Percentiles rank a stretch among this genome's conserved stretches.
Conservation (phyloP, 495 filamentous ascomycete genomes). For the Podospora comata region DNA sequence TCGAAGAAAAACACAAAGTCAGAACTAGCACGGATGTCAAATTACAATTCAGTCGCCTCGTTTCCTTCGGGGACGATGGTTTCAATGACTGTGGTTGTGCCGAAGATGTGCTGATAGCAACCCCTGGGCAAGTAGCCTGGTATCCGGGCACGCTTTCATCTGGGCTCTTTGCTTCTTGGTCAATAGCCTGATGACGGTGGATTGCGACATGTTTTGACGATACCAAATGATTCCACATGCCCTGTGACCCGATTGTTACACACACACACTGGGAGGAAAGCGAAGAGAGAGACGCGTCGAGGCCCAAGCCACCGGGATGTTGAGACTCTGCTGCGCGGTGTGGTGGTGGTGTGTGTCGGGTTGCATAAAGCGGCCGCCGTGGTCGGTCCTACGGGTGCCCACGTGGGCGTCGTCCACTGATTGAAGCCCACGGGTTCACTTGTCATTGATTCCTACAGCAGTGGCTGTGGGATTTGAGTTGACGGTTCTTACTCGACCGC, state of each 20-base stretch:
- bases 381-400: neutral
- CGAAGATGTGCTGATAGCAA: conserved; percentile 67
- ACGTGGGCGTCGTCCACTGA: neutral
- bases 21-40: conserved; percentile 92
- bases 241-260: neutral
- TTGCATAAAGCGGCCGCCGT: neutral
- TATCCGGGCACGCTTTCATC: conserved; percentile 36
- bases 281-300: neutral
- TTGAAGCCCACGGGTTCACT: neutral
- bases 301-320: neutral
- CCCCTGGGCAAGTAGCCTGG: conserved; percentile 37
- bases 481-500: neutral
- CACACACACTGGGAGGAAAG: neutral
- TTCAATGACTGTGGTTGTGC: conserved; percentile 86
- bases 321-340: neutral
- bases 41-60: conserved; percentile 77
- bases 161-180: conserved; percentile 13
- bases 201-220: conserved; percentile 32
- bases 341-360: neutral
- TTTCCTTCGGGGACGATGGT: conserved; percentile 26
- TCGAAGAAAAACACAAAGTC: neutral
- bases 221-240: conserved; percentile 1
- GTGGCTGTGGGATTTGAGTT: neutral
- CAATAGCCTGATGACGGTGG: conserved; percentile 26
- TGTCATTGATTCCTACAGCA: neutral